Conservation (phyloP, 1,139 yeast genomes). For the Candida sojae region DNA sequence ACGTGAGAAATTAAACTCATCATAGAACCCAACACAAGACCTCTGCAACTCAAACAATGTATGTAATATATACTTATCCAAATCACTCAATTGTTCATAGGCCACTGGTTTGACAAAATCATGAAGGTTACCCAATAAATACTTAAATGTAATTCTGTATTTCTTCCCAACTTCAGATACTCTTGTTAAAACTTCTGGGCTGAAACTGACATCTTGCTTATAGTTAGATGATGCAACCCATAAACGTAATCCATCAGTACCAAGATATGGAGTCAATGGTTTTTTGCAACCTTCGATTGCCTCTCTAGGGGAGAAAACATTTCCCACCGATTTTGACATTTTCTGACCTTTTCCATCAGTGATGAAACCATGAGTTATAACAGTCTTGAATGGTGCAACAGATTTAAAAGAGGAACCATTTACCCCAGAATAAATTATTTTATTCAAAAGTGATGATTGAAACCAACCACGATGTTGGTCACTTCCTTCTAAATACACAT, state of each 20-base stretch:
- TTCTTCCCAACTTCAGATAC: conserved; percentile 83
- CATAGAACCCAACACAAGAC: conserved; percentile 47
- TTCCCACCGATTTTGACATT: conserved; percentile 94
- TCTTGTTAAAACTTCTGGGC: conserved; percentile 70
- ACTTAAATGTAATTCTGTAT: conserved; percentile 78
- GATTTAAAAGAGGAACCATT: conserved; percentile 39
- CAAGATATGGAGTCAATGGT: conserved; percentile 64
- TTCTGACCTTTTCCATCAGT: conserved; percentile 83
- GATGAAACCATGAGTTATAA: conserved; percentile 92
- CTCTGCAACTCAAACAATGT: conserved; percentile 52
- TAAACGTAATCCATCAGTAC: conserved; percentile 87
- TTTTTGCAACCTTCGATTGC: conserved; percentile 68
- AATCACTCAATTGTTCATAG: conserved; percentile 45
- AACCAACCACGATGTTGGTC: conserved; percentile 99
- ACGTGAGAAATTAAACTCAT: conserved; percentile 63
- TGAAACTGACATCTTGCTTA: conserved; percentile 75
- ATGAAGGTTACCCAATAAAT: conserved; percentile 73
- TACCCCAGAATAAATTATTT: conserved; percentile 54
- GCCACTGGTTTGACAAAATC: conserved; percentile 27
- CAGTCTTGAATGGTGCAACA: conserved; percentile 65
- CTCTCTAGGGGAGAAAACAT: conserved; percentile 68
- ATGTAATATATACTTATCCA: conserved; percentile 68
- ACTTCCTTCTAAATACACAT: conserved; percentile 87
- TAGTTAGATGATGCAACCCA: conserved; percentile 93
- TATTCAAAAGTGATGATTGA: conserved; percentile 87